Evolutionary conservation across 441 rosid species (phyloP).

Genomic region (Croton laevigatus): DNA sequence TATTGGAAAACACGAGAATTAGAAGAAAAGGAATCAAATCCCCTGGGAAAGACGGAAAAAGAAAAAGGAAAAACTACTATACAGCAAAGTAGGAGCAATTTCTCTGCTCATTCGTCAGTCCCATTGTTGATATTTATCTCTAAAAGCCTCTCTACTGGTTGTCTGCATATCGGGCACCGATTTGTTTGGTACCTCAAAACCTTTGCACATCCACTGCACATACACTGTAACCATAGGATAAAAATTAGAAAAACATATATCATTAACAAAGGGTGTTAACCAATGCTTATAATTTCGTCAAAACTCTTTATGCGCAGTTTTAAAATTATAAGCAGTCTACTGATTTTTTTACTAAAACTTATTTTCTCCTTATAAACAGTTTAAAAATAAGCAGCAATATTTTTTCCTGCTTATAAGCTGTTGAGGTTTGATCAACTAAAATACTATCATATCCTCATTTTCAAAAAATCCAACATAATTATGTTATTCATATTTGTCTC

Average conservation of each 20-base stretch:
- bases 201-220: constrained; percentile 95
- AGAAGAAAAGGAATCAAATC: constrained; percentile 1
- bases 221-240: constrained; percentile 51
- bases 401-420: too few species aligned
- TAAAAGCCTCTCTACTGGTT: constrained; percentile 87
- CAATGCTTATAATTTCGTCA: too few species aligned
- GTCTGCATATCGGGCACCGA: constrained; percentile 91
- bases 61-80: constrained; percentile 19
- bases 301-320: too few species aligned
- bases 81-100: constrained; percentile 22
- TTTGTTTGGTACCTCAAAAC: constrained; percentile 79
- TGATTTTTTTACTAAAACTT: too few species aligned
- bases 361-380: too few species aligned
- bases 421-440: too few species aligned
- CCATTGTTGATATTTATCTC: constrained; percentile 74
- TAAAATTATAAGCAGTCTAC: too few species aligned
- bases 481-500: too few species aligned
- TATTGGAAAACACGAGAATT: constrained; percentile 22
- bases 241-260: background rate
- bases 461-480: too few species aligned
- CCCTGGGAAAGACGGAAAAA: background rate
- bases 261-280: background rate
- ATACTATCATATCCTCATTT: too few species aligned
- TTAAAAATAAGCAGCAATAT: too few species aligned
- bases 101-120: constrained; percentile 38